Base-by-base conservation (phyloP, 1,284 basidiomycete species). In the Ceratobasidium sp. region DNA sequence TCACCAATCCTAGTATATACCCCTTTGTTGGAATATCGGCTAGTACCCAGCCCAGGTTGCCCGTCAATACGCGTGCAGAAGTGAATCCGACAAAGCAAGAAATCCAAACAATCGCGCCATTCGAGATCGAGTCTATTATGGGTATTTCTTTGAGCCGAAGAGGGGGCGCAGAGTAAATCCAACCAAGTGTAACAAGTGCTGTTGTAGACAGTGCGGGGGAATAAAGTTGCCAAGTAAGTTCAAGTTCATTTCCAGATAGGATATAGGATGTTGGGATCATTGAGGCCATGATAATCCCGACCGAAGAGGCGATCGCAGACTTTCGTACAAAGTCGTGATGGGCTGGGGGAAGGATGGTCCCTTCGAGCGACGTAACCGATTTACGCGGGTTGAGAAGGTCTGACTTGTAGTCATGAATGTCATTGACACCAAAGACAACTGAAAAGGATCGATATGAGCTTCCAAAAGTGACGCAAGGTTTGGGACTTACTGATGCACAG, bases 401-500 rank as follows among this genome's bases (percentile, higher is more conserved):
- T 19, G 71, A 73, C 9, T 69, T 66, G 53, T 74, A 74, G 46
- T 75, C 74, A 52, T 74, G 73, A 13, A 75, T 71, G 54, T 75
- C 74, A 46, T 75, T 75, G 36, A 75, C 64, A 23, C 74, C 74
- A 53, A 74, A 75, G 2, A 75, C 72, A 69, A 75, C 74, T 75
- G 44, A 11, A 19, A 7, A 41, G 7, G 11, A 27, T 7, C 29
- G 6, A 47, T 23, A 4, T 21, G 46, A 3, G 1, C 33, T 41
- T 64, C 13, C 4, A 36, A 13, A 50, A 16, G 9, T 9, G 6
- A 49, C 39, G 25, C 7, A 11, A 13, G 47, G 14, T 66, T 29
- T 21, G 21, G 23, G 4, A 59, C 68, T 56, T 56, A 72, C 71
- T 68, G 29, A 69, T 67, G 46, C 64, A 72, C 33, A 73, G 33